A percentile compares a stretch with the other conserved stretches of the same genome.
Conservation (phyloP, 2,329 filamentous ascomycete genomes). For the Phyllosticta paracitricarpa region DNA sequence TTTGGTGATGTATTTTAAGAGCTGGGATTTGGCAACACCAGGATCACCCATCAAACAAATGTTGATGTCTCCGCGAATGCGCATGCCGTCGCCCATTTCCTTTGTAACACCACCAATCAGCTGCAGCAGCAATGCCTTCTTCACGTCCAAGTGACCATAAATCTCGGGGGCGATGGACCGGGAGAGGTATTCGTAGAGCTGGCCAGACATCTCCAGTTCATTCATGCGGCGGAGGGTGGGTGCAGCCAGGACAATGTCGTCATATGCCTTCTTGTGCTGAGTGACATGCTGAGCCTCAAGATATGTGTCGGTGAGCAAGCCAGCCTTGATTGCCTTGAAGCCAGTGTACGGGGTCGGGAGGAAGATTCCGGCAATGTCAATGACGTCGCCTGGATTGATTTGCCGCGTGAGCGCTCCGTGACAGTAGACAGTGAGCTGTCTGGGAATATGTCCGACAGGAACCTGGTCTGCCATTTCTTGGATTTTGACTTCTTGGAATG, state of each 20-base stretch:
- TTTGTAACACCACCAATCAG: constrained; percentile 95
- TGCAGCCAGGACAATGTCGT: constrained; percentile 77
- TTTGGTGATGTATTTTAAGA: constrained; percentile 97
- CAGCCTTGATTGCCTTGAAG: constrained; percentile 92
- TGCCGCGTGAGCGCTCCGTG: constrained; percentile 77
- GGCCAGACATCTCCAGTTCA: constrained; percentile 71
- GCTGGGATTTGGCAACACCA: constrained; percentile 97
- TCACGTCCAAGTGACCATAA: constrained; percentile 91
- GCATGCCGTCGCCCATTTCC: constrained; percentile 95
- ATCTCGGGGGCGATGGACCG: constrained; percentile 97
- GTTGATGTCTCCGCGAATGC: constrained; percentile 97
- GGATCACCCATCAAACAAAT: constrained; percentile 98
- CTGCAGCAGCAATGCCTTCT: constrained; percentile 91
- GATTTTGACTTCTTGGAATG: constrained; percentile 97
- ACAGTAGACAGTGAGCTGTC: constrained; percentile 81
- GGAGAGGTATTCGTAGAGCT: constrained; percentile 90
- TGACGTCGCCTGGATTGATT: constrained; percentile 86
- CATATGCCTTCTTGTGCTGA: constrained; percentile 98
- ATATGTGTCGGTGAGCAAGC: constrained; percentile 94
- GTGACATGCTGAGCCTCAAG: constrained; percentile 86
- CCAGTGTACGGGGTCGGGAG: constrained; percentile 97
- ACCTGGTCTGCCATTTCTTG: constrained; percentile 99
- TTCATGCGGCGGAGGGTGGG: constrained; percentile 75
- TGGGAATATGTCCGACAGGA: constrained; percentile 91
- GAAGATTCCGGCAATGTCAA: constrained; percentile 92